phyloP scores from a whole-genome alignment of 257 asterid genomes.

The Solanum ahanhuiri region DNA sequence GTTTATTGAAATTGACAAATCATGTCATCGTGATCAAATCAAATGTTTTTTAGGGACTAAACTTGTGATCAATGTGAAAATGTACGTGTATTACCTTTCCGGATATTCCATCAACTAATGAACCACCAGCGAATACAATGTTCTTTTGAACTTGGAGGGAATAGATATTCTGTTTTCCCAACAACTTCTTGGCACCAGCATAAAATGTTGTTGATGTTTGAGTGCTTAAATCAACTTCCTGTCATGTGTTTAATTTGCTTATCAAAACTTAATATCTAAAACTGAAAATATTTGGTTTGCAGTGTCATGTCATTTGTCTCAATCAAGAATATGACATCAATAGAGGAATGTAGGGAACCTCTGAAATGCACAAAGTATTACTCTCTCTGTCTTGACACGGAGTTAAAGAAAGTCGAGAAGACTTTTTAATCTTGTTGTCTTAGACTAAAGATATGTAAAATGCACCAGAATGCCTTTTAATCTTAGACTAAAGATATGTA shows the following conservation, averaged over 20 bases:
- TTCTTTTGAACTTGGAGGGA: constrained; percentile 37
- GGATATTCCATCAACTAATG: constrained; percentile 60
- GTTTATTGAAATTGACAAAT: neutral
- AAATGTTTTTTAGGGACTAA: neutral
- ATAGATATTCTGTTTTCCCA: constrained; percentile 62
- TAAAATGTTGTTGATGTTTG: constrained; percentile 42
- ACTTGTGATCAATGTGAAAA: neutral
- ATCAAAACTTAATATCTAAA: neutral
- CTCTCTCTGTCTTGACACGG: neutral
- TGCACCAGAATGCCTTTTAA: no score
- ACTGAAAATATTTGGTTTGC: neutral
- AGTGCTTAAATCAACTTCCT: constrained; percentile 68
- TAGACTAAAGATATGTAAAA: neutral
- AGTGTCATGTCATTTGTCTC: neutral
- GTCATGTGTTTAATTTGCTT: constrained; percentile 3
- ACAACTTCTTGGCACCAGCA: constrained; percentile 53
- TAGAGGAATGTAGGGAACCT: neutral
- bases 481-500: neutral
- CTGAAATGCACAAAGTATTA: neutral
- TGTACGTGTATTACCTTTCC: constrained; percentile 46
- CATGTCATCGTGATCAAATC: neutral
- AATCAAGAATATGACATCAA: neutral
- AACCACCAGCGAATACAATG: constrained; percentile 42
- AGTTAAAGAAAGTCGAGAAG: neutral
- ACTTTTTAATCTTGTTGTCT: neutral